Evolutionary conservation across 345 rosid genomes (phyloP).

Genomic region (Salix purpurea): DNA sequence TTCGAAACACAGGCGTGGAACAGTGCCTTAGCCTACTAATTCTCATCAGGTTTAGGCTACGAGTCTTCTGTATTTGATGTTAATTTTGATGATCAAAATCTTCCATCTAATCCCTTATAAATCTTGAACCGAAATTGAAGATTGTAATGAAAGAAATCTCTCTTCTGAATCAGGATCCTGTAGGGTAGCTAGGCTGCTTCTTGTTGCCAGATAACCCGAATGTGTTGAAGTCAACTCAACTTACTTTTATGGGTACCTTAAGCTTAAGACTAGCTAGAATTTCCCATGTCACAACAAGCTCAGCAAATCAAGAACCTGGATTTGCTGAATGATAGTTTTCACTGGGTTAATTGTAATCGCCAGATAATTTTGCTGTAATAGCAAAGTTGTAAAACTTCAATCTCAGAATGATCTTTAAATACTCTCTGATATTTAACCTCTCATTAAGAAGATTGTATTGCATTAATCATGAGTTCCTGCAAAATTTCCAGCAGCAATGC

Average conservation of each 20-base stretch:
- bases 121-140: background rate
- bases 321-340: no score
- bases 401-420: background rate
- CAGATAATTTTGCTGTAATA: background rate
- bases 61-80: background rate
- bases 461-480: background rate
- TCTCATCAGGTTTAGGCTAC: slow-evolving; percentile 7
- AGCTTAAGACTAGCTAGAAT: background rate
- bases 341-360: background rate
- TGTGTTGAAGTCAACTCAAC: slow-evolving; percentile 4
- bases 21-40: background rate
- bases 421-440: no score
- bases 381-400: background rate
- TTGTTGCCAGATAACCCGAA: slow-evolving; percentile 9
- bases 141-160: no score
- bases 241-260: background rate
- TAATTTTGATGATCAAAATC: no score
- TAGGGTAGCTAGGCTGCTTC: background rate
- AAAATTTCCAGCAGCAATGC: background rate
- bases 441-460: no score
- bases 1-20: slow-evolving; percentile 9
- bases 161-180: slow-evolving; percentile 10
- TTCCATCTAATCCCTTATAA: background rate
- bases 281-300: background rate
- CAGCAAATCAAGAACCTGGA: no score